Evolutionary conservation across 768 basidiomycete species (phyloP), one percentile per base, ranked within the genome.

Genomic region (Suillus subluteus): DNA sequence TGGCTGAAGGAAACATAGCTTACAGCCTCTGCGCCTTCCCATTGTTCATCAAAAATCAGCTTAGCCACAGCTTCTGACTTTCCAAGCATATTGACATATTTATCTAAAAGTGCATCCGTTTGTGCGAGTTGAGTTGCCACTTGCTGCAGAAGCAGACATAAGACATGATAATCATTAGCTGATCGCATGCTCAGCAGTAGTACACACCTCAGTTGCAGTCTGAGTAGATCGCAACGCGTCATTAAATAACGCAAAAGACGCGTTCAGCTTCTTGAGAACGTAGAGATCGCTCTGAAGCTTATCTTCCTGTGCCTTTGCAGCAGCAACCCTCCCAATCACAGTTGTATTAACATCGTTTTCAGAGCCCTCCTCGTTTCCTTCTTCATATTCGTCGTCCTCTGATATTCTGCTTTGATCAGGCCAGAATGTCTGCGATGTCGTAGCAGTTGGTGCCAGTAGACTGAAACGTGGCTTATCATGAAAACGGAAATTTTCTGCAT

Each of bases 281-380:
- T 90, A 88, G 15, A 92, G 73, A 76, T 94, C 92, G 70, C 85
- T 87, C 68, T 89, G 88, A 41, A 94, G 78, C 74, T 89, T 91
- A 65, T 93, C 92, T 72, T 94, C 91, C 55, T 88, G 82, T 59
- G 80, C 71, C 67, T 77, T 81, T 44, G 77, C 74, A 4, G 74
- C 74, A 3, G 73, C 66, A 37, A 62, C 66, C 18, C 70, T 74
- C 54, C 58, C 69, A 30, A 74, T 72, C 69, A 76, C 43, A 23
- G 76, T 78, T 16, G 68, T 64, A 13, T 48, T 65, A 38, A 30
- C 46, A 44, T 72, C 67, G 43, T 52, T 21, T 35, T 59, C 69
- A 56, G n/a, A 26, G 15, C 67, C 59, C 32, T 16, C 70, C 7
- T 32, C 67, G n/a, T 65, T 62, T 11, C 44, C 65, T 12, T 70